Evolutionary conservation across 2,329 filamentous ascomycete genomes (phyloP), one percentile per base, ranked within the genome.

Genomic region (Penicillium brevicompactum): DNA sequence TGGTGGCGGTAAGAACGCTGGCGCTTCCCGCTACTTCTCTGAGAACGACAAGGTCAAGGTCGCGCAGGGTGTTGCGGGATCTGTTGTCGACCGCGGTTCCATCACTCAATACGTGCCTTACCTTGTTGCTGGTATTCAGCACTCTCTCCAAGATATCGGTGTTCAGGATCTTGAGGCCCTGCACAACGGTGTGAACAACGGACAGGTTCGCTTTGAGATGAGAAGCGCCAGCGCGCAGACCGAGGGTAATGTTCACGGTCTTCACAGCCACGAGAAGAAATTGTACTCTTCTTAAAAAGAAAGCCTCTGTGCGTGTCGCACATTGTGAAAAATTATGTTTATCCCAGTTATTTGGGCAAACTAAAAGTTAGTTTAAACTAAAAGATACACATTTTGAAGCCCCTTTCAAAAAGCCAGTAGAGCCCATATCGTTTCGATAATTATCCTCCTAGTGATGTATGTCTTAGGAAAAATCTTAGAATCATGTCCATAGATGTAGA

Each of bases 211-310:
- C 69, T 99, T 99, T 73, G 94, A 99, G 82, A 83, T 97, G 70
- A 85, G 94, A 68, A 97, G 92, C 58, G 89, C 92, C 57, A 96
- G 92, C 76, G 94, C 94, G 48, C 92, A 96, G 84, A 84, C 95
- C 56, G 94, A 99, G 82, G 94, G 94, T 62, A 94, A 93, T 73
- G 92, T 99, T 59, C 95, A 97, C 80, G 86, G 86, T 56, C 92
- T 99, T 84, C 92, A 97, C 82, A 93, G 91, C 74, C 97, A 96
- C 75, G 94, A 97, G 83, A 99, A 99, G 89, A 99, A 97, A 85
- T 89, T 99, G 65, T 99, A 96, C 79, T 27, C 24, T 27, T 27
- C 24, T 27, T 27, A 27, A 27, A 8, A 6, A 8, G 24, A 6
- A 6, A 6, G 5, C 5, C 5, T 27, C 24, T 8, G 24, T 27